Evolutionary conservation across 1,284 basidiomycete genomes (phyloP), one percentile per base, ranked within the genome.

Genomic region (Trichosporon sp.): DNA sequence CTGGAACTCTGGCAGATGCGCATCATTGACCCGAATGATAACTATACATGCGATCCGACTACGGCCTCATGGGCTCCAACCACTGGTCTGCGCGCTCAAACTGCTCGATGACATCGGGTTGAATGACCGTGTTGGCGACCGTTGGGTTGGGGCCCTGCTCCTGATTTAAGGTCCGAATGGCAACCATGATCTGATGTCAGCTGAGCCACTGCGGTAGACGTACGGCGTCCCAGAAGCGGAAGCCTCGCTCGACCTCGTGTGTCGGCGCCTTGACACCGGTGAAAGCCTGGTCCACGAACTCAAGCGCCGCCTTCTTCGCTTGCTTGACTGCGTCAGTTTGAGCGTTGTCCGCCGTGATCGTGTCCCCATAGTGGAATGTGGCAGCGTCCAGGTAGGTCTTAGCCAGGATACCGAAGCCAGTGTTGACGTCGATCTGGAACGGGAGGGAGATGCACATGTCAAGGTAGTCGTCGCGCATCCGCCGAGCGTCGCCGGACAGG

Each of bases 211-310:
- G 12, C 11, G 11, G 15, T 18, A 51, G 1, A 88, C 93, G 86
- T 81, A 96, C 94, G 81, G 95, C 88, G 79, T 96, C 92, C 96
- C 97, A 99, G 86, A 99, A 99, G 75, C 97, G 87, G 86, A 99
- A 98, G 4, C 95, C 95, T 67, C 97, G 86, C 80, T 95, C 92
- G 64, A 99, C 90, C 86, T 99, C 96, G 68, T 85, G 85, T 82
- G 89, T 89, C 7, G 96, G 92, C 71, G 84, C 84, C 85, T 94
- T 96, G 75, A 99, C 92, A 25, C 93, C 95, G 2, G 83, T 81
- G 87, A 99, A 99, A 62, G 92, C 95, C 78, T 94, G 92, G 74
- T 97, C 94, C 77, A 96, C 91, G 77, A 97, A 91, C 72, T 91
- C 91, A 35, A 98, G 86, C 29, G 96, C 94, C 83, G 91, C 88